phyloP scores from a whole-genome alignment of 2,329 filamentous ascomycete genomes.

The Ceratocystis diversiconidia region DNA sequence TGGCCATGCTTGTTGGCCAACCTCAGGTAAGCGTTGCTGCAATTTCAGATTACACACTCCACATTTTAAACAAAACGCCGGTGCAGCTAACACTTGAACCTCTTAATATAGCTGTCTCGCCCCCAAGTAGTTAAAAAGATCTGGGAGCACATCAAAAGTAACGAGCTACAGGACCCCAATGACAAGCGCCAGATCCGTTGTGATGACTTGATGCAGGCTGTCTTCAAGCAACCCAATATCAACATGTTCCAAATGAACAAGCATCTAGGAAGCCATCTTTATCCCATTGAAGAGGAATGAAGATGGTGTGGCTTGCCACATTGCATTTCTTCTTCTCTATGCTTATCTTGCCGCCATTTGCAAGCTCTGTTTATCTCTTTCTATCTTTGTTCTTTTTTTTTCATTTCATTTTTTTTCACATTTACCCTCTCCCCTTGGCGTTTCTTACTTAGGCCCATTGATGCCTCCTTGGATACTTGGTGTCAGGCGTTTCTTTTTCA shows the following conservation, averaged over 20 bases:
- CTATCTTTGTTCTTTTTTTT: not conserved
- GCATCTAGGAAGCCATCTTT: constrained; percentile 77
- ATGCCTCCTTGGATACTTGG: not conserved
- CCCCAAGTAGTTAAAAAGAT: constrained; percentile 93
- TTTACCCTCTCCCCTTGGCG: not conserved
- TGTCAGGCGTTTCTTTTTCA: constrained; percentile 1
- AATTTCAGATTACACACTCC: not conserved
- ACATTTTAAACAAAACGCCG: not conserved
- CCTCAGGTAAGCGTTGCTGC: constrained; percentile 38
- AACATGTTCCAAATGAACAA: constrained; percentile 99
- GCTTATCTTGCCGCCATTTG: not conserved
- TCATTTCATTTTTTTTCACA: not conserved
- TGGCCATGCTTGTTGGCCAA: constrained; percentile 57
- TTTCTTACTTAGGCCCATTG: constrained; percentile 2
- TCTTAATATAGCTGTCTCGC: constrained; percentile 54
- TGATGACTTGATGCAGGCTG: constrained; percentile 77
- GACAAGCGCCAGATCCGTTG: constrained; percentile 90
- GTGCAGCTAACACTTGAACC: not conserved
- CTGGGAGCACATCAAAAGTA: constrained; percentile 85
- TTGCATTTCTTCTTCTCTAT: constrained; percentile 2
- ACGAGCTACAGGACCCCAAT: constrained; percentile 74
- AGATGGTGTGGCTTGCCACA: not conserved
- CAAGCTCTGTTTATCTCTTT: not conserved
- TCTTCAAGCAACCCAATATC: constrained; percentile 81
- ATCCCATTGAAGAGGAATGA: constrained; percentile 59